Conservation (phyloP, 192 early-diverging fungal genomes). For the Chytriomyces hyalinus region DNA sequence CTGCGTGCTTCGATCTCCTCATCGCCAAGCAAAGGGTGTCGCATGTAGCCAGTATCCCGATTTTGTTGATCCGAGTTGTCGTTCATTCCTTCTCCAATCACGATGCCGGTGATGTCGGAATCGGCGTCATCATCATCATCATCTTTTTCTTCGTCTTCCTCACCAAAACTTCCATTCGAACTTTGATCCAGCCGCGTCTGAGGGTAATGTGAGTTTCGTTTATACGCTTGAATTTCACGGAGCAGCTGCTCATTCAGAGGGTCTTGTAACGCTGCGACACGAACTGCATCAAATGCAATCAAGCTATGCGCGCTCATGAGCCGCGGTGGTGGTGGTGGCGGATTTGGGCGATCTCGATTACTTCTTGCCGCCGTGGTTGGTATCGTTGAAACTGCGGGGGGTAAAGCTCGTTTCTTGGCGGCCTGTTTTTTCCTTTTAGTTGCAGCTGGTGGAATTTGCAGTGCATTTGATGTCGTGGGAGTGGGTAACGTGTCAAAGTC, state of each 20-base stretch:
- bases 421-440: background rate
- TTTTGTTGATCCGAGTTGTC: background rate
- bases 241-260: slow-evolving; percentile 2
- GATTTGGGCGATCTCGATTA: background rate
- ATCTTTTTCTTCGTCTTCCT: background rate
- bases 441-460: background rate
- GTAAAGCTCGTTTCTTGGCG: background rate
- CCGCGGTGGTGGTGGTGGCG: background rate
- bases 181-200: background rate
- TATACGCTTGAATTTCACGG: background rate
- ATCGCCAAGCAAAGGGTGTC: slow-evolving; percentile 16
- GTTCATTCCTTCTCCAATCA: background rate
- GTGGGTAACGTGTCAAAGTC: no score
- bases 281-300: slow-evolving; percentile 3
- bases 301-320: slow-evolving; percentile 25
- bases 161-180: background rate
- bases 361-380: background rate
- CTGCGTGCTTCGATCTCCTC: slow-evolving; percentile 26
- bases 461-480: background rate
- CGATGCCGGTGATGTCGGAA: no score
- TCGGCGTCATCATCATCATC: background rate
- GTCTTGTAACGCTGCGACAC: background rate
- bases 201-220: background rate
- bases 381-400: no score
- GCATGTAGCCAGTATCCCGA: background rate